These are phyloP conservation scores for Pseudognaphalium luteoalbum DNA, from an alignment of 129 eudicot genomes.

Conservation along the genomic window DNA sequence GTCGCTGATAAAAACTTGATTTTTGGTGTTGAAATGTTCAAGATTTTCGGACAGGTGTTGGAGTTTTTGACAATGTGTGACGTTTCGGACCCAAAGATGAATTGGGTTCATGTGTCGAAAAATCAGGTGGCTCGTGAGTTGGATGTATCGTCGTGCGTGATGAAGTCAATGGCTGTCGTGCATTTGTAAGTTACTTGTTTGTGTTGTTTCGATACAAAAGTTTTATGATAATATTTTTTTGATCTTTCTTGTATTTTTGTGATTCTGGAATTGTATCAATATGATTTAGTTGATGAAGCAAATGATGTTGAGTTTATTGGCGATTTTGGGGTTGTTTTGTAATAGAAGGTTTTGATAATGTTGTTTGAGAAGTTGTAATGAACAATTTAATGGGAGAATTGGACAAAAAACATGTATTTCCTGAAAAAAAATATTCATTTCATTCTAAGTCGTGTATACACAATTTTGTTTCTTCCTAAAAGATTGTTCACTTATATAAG, in stretches of 20 bases:
- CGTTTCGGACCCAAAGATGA: slow-evolving; percentile 36
- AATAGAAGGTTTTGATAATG: too few species aligned
- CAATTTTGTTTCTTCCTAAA: too few species aligned
- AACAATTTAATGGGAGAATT: too few species aligned
- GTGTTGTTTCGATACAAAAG: neutral
- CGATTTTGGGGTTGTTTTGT: too few species aligned
- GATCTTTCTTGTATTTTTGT: neutral
- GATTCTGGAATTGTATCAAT: neutral
- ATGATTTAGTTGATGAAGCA: neutral
- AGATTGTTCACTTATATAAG: too few species aligned
- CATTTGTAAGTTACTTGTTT: slow-evolving; percentile 46
- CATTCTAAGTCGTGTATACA: too few species aligned
- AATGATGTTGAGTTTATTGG: neutral
- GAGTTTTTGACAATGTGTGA: slow-evolving; percentile 78
- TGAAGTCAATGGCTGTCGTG: slow-evolving; percentile 67
- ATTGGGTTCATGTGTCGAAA: slow-evolving; percentile 77
- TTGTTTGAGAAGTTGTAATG: too few species aligned
- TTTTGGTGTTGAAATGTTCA: slow-evolving; percentile 92
- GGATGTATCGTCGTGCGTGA: slow-evolving; percentile 76
- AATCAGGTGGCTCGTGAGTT: slow-evolving; percentile 67
- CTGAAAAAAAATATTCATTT: too few species aligned
- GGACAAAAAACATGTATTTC: too few species aligned
- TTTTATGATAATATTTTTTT: slow-evolving; percentile 9
- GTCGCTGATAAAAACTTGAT: slow-evolving; percentile 57
- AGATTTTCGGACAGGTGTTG: slow-evolving; percentile 90